phyloP scores from a whole-genome alignment of 805 yeast species.

The Candida jianshihensis region DNA sequence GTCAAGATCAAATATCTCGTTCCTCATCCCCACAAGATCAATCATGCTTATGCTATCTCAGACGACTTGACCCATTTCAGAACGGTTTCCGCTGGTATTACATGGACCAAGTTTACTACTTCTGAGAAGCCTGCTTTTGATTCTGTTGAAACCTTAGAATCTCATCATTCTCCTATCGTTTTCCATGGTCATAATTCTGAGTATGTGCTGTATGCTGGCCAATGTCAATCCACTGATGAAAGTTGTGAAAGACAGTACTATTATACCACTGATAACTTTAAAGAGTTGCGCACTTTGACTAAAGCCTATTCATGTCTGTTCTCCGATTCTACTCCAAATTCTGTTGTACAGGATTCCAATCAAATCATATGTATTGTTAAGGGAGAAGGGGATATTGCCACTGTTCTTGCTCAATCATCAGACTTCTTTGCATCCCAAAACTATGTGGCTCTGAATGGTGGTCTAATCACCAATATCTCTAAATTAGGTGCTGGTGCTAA shows the following conservation, averaged over 20 bases:
- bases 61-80: constrained; percentile 27
- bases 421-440: constrained; percentile 37
- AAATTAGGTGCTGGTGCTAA: constrained; percentile 29
- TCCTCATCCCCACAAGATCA: constrained; percentile 31
- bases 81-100: constrained; percentile 34
- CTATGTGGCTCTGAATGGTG: constrained; percentile 25
- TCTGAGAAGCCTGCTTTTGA: constrained; percentile 22
- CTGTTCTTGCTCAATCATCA: constrained; percentile 30
- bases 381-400: constrained; percentile 29
- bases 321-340: constrained; percentile 20
- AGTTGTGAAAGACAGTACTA: constrained; percentile 32
- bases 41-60: constrained; percentile 33
- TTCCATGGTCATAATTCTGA: constrained; percentile 35
- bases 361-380: constrained; percentile 39
- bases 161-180: constrained; percentile 20
- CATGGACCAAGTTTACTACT: constrained; percentile 33
- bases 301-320: constrained; percentile 29
- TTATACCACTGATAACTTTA: constrained; percentile 41
- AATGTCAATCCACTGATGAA: constrained; percentile 23
- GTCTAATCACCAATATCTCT: constrained; percentile 25
- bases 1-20: constrained; percentile 23
- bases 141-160: constrained; percentile 18
- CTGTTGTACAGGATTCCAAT: constrained; percentile 20
- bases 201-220: constrained; percentile 30
- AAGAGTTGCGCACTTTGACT: constrained; percentile 21